Percentiles rank a stretch among this genome's conserved stretches.
These are phyloP conservation scores for Coemansia erecta DNA, from an alignment of 192 early-diverging fungal species.

Conservation along the genomic window DNA sequence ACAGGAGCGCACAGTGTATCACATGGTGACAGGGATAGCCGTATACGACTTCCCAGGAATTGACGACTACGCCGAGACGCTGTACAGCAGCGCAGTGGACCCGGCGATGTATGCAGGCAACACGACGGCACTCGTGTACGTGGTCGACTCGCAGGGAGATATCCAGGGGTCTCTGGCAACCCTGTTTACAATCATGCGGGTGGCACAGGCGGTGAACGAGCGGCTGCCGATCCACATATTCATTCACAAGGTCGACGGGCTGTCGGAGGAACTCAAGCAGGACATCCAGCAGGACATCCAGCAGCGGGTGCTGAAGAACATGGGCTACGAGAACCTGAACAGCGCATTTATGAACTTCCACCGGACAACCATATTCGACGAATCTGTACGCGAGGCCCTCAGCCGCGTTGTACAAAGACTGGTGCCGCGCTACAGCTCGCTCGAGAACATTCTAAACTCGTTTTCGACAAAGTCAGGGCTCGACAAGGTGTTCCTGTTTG, in stretches of 20 bases:
- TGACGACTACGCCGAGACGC: conserved; percentile 75
- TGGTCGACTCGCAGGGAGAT: conserved; percentile 97
- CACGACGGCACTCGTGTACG: conserved; percentile 80
- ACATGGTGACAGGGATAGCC: conserved; percentile 36
- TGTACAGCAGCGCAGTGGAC: conserved; percentile 48
- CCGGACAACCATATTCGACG: conserved; percentile 91
- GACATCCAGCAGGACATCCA: conserved; percentile 95
- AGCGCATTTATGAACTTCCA: conserved; percentile 78
- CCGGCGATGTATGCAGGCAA: conserved; percentile 65
- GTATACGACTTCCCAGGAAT: conserved; percentile 93
- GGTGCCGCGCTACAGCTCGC: conserved; percentile 77
- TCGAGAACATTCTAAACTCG: conserved; percentile 89
- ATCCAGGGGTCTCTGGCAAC: conserved; percentile 72
- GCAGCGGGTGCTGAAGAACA: conserved; percentile 83
- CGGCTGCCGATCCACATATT: conserved; percentile 90
- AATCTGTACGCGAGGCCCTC: conserved; percentile 92
- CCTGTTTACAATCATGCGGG: conserved; percentile 69
- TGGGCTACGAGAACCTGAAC: conserved; percentile 75
- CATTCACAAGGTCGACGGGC: conserved; percentile 95
- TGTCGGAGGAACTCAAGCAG: conserved; percentile 94
- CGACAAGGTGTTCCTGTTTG: conserved; percentile 96
- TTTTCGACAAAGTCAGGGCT: conserved; percentile 92
- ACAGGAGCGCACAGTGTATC: conserved; percentile 25
- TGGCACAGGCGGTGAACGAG: conserved; percentile 76
- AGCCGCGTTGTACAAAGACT: conserved; percentile 91